A percentile compares a stretch with the other conserved stretches of the same genome.
phyloP scores from a whole-genome alignment of 495 filamentous ascomycete species.

The Aspergillus asperescens region DNA sequence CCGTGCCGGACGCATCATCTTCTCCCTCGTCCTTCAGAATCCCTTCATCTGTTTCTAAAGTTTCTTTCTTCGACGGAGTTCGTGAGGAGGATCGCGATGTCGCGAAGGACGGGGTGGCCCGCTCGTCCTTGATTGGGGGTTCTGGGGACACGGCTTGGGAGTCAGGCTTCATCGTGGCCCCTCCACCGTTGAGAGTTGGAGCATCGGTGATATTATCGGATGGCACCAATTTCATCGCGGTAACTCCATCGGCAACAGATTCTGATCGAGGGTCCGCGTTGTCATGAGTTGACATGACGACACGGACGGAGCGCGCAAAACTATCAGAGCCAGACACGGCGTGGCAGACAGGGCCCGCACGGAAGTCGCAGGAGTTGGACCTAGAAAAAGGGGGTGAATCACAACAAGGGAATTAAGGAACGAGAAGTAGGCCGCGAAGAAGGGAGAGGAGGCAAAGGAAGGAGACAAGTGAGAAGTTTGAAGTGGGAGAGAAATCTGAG shows the following conservation, averaged over 20 bases:
- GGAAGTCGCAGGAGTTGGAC: background rate
- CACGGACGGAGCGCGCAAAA: slow-evolving; percentile 32
- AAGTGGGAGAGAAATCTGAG: background rate
- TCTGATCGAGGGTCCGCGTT: slow-evolving; percentile 40
- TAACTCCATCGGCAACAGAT: slow-evolving; percentile 33
- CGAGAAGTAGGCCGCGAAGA: slow-evolving; percentile 1
- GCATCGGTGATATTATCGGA: slow-evolving; percentile 17
- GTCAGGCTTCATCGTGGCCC: slow-evolving; percentile 14
- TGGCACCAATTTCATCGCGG: slow-evolving; percentile 36
- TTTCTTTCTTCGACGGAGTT: slow-evolving; percentile 21
- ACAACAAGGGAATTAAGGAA: slow-evolving; percentile 4
- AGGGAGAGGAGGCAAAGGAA: slow-evolving; percentile 1
- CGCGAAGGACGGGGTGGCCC: background rate
- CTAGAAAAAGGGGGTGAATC: background rate
- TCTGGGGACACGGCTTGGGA: slow-evolving; percentile 9
- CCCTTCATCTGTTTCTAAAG: background rate
- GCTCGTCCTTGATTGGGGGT: slow-evolving; percentile 8
- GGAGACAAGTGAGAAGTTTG: slow-evolving; percentile 4
- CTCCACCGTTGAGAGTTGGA: slow-evolving; percentile 22
- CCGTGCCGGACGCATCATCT: slow-evolving; percentile 9
- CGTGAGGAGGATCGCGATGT: slow-evolving; percentile 22
- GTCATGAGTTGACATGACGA: slow-evolving; percentile 47
- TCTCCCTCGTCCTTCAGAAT: background rate
- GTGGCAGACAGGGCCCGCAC: slow-evolving; percentile 10
- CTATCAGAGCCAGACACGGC: slow-evolving; percentile 15